Base-by-base conservation (phyloP, 306 rosid genomes). In the Lathyrus tuberosus region DNA sequence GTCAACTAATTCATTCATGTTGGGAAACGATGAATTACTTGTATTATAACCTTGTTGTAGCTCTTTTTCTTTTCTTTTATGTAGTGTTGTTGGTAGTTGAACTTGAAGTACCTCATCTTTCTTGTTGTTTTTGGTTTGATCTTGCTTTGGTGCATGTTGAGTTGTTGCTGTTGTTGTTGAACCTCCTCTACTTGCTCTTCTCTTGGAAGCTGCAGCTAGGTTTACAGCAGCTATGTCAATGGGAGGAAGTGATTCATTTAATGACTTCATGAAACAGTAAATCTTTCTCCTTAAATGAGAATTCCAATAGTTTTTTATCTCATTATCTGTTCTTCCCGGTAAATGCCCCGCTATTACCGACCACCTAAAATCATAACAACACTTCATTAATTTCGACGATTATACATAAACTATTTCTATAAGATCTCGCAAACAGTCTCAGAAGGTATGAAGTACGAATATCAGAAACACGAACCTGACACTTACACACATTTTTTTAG, bases 221-320 rank as follows among this genome's bases (percentile, higher is more conserved):
- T 74, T 80, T 0, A 77, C 46, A 12, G 43, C 24, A 37, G 79
- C 71, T 8, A 59, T 30, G 62, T 79, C 80, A 54, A 69, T 77
- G 8, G 82, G 78, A 28, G 84, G 35, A 5, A 76, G 64, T 14
- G 73, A 48, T 38, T 84, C 77, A 3, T 77, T 81, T 28, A 76
- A 70, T 16, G 80, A 67, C 73, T 74, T 82, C 79, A 64, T 78
- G 87, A 84, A 85, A 63, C 80, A 78, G 87, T 89, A 77, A 8
- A 83, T 70, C 62, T 87, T 86, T 43, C 96, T 75, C 66, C 95
- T 86, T 71, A 92, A 67, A 67, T 87, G 96, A 58, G 96, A 89
- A 78, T 89, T 92, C 98, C 96, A 89, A 65, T 87, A 91, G 66
- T 91, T 91, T 67, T 91, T 91, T 70, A 89, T 91, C 81, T 87